Evolutionary conservation across 78 protist species (phyloP), one percentile per base, ranked within the genome.

Genomic region (Dictyostelium discoideum): DNA sequence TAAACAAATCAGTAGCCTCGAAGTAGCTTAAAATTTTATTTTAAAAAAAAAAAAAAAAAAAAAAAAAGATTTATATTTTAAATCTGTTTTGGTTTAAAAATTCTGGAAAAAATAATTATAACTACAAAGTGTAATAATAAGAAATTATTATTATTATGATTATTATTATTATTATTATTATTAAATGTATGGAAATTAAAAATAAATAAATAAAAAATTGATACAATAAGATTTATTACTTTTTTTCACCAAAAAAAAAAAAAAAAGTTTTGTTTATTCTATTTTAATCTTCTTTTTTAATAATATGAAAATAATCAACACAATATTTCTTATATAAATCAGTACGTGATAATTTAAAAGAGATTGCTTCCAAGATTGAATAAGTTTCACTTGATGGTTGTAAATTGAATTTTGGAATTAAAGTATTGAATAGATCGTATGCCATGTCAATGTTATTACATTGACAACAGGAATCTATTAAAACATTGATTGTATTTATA

Each of bases 281-380:
- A 32, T 32, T 13, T 42, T 80, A 46, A 46, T 80, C 72, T 24
- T 37, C 48, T 48, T 81, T 83, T 87, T 90, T 90, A 32, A 73
- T 72, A 0, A 90, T 82, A 73, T 90, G 95, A 54, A 90, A 90
- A 63, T 80, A n/a, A 48, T 82, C 57, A 5, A n/a, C 57, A 83
- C 95, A 90, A 54, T 83, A 48, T 90, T 82, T 40, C 16, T 73
- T 80, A 42, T 90, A 90, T 9, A 82, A 10, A 37, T 81, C 87
- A 54, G 57, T 73, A 67, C 50, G 29, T 4, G 32, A 37, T 22
- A 39, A 42, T 73, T 90, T 90, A 14, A 90, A 82, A 44, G 95
- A 81, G 0, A 90, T 69, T 8, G 95, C 95, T 40, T 90, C 95
- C 37, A 90, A 44, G 20, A 39, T 37, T 16, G 89, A 82, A 63